These are phyloP conservation scores for Elsinoe australis DNA, from an alignment of 2,329 filamentous ascomycete genomes.

Conservation along the genomic window DNA sequence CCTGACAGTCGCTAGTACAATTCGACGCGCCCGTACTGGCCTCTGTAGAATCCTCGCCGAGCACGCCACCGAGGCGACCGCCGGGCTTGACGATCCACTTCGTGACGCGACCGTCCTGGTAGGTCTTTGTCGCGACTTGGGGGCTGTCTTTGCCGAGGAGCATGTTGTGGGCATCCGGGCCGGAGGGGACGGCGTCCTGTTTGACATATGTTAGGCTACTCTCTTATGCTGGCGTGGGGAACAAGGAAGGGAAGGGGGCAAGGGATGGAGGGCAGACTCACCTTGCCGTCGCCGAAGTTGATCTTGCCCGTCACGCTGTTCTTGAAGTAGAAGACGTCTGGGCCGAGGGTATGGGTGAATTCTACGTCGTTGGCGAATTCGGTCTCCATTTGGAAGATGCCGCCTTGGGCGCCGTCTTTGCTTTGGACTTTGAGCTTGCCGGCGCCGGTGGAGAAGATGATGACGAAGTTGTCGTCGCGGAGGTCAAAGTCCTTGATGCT, in stretches of 20 bases:
- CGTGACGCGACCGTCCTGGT: conserved; percentile 4
- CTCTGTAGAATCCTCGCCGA: conserved; percentile 8
- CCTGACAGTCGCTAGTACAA: conserved; percentile 11
- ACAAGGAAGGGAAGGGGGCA: background rate
- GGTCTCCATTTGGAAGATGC: conserved; percentile 15
- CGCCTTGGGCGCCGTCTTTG: conserved; percentile 9
- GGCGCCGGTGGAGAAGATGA: conserved; percentile 7
- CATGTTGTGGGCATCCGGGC: background rate
- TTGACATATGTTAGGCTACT: background rate
- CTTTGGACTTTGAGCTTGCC: conserved; percentile 10
- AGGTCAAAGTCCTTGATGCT: conserved; percentile 13
- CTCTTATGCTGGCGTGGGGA: too few relatives aligned
- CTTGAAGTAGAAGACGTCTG: conserved; percentile 9
- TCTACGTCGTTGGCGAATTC: conserved; percentile 11
- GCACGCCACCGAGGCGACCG: conserved; percentile 1
- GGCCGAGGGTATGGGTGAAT: conserved; percentile 3
- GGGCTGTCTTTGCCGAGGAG: conserved; percentile 7
- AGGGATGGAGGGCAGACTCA: background rate
- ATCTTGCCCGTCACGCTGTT: conserved; percentile 7
- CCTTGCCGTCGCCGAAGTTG: conserved; percentile 6
- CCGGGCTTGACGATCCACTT: conserved; percentile 7
- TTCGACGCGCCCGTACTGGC: background rate
- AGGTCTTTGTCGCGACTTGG: conserved; percentile 9
- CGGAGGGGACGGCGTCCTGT: background rate
- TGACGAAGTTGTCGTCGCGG: conserved; percentile 8